Conservation (phyloP, 495 filamentous ascomycete species). For the Trichoderma orchidacearum region DNA sequence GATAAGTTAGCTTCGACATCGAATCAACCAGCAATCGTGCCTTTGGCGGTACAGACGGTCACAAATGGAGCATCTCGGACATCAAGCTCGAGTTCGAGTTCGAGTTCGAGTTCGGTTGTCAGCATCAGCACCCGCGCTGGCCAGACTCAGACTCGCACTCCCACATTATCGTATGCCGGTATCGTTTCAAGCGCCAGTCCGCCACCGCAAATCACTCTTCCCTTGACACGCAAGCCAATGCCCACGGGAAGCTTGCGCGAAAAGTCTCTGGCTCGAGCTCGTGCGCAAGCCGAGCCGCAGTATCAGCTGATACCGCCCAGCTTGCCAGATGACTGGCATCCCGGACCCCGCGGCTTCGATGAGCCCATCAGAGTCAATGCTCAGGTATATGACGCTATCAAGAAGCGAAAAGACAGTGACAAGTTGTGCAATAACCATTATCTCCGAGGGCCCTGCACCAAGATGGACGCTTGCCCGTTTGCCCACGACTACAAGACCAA, state of each 20-base stretch:
- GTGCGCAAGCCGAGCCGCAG: not conserved
- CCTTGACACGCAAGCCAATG: slow-evolving; percentile 10
- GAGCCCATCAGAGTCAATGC: slow-evolving; percentile 30
- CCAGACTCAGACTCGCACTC: not conserved
- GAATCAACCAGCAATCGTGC: not conserved
- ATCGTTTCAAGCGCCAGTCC: slow-evolving; percentile 18
- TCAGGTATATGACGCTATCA: slow-evolving; percentile 59
- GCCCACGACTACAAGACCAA: slow-evolving; percentile 60
- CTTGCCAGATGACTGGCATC: slow-evolving; percentile 25
- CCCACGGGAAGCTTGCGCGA: slow-evolving; percentile 3
- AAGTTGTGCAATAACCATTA: slow-evolving; percentile 84
- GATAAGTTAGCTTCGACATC: slow-evolving; percentile 12
- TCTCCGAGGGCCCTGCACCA: slow-evolving; percentile 60
- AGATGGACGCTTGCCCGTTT: slow-evolving; percentile 59
- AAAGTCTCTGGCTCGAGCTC: not conserved
- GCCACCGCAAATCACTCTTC: slow-evolving; percentile 21
- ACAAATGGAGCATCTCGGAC: not conserved
- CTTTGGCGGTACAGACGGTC: slow-evolving; percentile 1
- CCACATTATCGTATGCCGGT: slow-evolving; percentile 17
- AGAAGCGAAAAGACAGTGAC: slow-evolving; percentile 58
- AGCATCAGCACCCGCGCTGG: slow-evolving; percentile 14
- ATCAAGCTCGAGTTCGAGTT: no score
- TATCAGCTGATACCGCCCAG: slow-evolving; percentile 4
- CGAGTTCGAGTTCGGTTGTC: no score
- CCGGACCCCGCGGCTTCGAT: slow-evolving; percentile 37